phyloP scores from a whole-genome alignment of 164 flowering plant species.

The Warburgia ugandensis region DNA sequence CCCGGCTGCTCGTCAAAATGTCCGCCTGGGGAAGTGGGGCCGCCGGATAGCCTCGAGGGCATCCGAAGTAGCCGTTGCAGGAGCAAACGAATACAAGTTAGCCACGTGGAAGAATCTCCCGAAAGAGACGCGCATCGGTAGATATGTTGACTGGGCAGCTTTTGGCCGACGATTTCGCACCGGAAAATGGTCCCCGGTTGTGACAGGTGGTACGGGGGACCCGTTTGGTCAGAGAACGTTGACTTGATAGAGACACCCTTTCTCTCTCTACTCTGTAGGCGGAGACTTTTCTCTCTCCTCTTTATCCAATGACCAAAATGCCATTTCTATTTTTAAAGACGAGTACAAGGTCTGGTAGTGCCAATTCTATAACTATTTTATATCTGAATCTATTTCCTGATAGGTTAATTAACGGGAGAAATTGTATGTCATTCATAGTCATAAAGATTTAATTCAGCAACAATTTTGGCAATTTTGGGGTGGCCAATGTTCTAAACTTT shows the following conservation, averaged over 20 bases:
- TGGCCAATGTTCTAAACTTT: no score
- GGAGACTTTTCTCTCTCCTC: background rate
- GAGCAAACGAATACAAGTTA: background rate
- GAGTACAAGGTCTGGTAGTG: no score
- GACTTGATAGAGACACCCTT: conserved; percentile 6
- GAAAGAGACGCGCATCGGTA: background rate
- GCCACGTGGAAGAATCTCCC: background rate
- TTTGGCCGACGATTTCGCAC: background rate
- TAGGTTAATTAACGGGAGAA: no score
- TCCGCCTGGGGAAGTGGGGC: conserved; percentile 3
- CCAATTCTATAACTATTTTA: no score
- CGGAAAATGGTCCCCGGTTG: background rate
- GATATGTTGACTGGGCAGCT: conserved; percentile 6
- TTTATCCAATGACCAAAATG: no score
- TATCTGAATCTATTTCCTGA: no score
- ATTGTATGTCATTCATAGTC: no score
- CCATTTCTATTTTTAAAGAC: no score
- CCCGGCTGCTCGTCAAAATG: background rate
- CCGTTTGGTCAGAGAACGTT: conserved; percentile 4
- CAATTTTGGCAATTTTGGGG: no score
- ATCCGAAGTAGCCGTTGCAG: conserved; percentile 11
- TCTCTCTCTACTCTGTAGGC: background rate
- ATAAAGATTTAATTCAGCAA: no score
- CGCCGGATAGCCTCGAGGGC: conserved; percentile 5
- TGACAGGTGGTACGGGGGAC: background rate